phyloP scores from a whole-genome alignment of 305 asterid species.

The Solanum hybrid region DNA sequence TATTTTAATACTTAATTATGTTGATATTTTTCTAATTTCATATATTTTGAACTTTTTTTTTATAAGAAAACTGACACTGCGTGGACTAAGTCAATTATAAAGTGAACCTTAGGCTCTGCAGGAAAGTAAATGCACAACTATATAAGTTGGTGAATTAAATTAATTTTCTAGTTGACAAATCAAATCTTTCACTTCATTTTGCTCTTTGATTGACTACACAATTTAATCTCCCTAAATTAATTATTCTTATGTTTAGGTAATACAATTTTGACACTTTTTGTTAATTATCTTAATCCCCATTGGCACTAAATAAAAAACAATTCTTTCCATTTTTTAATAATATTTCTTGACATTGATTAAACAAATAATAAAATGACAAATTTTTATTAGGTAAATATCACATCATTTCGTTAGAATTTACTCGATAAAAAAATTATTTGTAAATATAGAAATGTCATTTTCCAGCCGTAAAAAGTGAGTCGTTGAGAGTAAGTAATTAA shows the following conservation, averaged over 20 bases:
- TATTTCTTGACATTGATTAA: not conserved
- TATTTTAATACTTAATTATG: too few relatives aligned
- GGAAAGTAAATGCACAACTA: not conserved
- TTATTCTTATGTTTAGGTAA: not conserved
- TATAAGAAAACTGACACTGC: not conserved
- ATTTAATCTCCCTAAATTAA: not conserved
- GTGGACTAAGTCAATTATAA: not conserved
- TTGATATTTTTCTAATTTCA: too few relatives aligned
- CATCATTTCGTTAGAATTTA: not conserved
- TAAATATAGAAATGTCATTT: not conserved
- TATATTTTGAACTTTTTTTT: not conserved
- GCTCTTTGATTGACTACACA: not conserved
- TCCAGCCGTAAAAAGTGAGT: not conserved
- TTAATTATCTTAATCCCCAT: not conserved
- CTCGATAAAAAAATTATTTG: not conserved
- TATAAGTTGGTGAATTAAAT: not conserved
- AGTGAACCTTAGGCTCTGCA: not conserved
- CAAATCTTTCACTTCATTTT: not conserved
- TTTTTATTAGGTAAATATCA: not conserved
- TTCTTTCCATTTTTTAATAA: not conserved
- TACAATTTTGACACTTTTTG: not conserved
- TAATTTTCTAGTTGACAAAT: not conserved
- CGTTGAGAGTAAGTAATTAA: not conserved
- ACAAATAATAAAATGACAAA: not conserved
- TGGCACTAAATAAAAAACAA: not conserved